Conservation (phyloP, 139 green algal genomes). For the Coelastrella sp. region DNA sequence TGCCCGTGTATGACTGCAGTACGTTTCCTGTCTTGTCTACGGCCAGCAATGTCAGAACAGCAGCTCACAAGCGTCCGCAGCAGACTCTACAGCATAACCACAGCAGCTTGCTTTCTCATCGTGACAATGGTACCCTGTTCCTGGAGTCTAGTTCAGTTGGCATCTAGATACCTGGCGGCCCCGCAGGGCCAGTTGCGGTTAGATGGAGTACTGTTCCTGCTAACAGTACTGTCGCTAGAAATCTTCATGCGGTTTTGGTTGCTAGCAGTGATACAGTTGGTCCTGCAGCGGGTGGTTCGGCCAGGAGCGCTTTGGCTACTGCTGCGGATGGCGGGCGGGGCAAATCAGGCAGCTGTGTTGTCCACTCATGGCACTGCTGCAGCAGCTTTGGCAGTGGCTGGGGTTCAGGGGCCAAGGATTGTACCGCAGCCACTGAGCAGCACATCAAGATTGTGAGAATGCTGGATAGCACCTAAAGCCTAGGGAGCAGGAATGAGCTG, state of each 20-base stretch:
- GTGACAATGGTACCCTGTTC: slow-evolving; percentile 38
- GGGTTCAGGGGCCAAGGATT: not conserved
- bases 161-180: not conserved
- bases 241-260: slow-evolving; percentile 50
- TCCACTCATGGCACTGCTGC: not conserved
- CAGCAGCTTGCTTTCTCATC: slow-evolving; percentile 39
- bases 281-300: slow-evolving; percentile 1
- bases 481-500: no score
- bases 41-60: not conserved
- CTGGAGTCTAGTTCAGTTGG: slow-evolving; percentile 44
- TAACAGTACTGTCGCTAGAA: slow-evolving; percentile 38
- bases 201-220: slow-evolving; percentile 2
- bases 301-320: slow-evolving; percentile 28
- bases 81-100: slow-evolving; percentile 41
- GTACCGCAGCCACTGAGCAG: not conserved
- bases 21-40: slow-evolving; percentile 45
- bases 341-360: not conserved
- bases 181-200: not conserved
- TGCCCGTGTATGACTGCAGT: slow-evolving; percentile 27
- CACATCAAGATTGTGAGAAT: no score
- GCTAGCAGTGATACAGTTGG: slow-evolving; percentile 27
- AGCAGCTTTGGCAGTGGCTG: slow-evolving; percentile 14
- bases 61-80: slow-evolving; percentile 15
- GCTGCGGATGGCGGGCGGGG: not conserved
- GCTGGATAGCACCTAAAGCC: no score